Base-by-base conservation (phyloP, 2,329 filamentous ascomycete genomes). In the Neopestalotiopsis clavispora region DNA sequence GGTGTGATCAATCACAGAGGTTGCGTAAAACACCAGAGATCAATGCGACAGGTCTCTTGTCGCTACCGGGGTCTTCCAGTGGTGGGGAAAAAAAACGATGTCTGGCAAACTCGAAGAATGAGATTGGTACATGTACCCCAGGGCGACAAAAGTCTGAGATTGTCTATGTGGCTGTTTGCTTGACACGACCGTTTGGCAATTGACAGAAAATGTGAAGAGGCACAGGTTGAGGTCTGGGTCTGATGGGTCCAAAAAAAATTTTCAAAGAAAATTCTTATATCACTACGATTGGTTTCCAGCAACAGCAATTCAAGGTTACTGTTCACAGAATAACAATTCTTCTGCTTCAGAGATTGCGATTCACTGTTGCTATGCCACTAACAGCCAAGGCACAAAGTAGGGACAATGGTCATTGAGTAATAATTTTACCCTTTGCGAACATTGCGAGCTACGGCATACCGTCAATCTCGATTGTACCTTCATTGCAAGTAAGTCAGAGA, bases 91-190 rank as follows among this genome's bases (percentile, higher is more conserved):
- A 52, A 7, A 38, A 52, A 23, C 17, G 6, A n/a, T 17, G 45
- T 52, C 5, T 7, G 9, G 45, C 45, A 52, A 59, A 34, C 57
- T 59, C 23, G 23, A 30, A 10, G 23, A 17, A n/a, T 32, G 34
- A 28, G 23, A 40, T n/a, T 38, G 62, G 40, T 14, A 30, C 10
- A 52, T 52, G 62, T 40, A 65, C 38, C 13, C 14, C 9, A 49
- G 42, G 28, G 14, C 7, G 23, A n/a, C 40, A 12, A 28, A 45
- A 5, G 23, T 23, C 30, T 5, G 40, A 28, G 23, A 13, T 38
- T 49, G 62, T n/a, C 32, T 20, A 34, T 40, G 30, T 17, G 3
- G n/a, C n/a, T 62, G 59, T 65, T 65, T 65, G 62, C 62, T 65
- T 65, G n/a, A 23, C 14, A 30, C 12, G n/a, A 20, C 9, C 20